Evolutionary conservation across 2,329 filamentous ascomycete genomes (phyloP).

Genomic region (Trichoderma sp.): DNA sequence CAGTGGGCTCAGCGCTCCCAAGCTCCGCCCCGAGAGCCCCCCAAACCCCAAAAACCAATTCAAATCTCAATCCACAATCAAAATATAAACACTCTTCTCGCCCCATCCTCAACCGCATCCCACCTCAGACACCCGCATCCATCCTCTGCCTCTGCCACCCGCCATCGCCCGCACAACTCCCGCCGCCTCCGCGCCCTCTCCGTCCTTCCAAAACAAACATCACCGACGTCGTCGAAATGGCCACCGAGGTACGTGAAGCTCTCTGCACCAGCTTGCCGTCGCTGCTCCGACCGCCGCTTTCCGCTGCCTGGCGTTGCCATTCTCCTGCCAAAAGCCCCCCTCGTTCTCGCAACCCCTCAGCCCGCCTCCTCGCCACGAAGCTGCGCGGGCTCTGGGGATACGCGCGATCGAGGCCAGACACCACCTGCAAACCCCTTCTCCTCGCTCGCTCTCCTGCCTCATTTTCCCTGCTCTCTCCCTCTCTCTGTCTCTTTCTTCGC

Average conservation of each 20-base stretch:
- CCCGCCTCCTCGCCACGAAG: conserved; percentile 27
- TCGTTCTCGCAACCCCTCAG: conserved; percentile 36
- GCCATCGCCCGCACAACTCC: conserved; percentile 27
- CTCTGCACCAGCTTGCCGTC: conserved; percentile 16
- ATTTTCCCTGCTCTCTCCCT: conserved; percentile 19
- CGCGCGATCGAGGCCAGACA: conserved; percentile 12
- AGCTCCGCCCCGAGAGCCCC: conserved; percentile 29
- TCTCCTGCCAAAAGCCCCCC: conserved; percentile 30
- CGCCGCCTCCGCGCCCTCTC: conserved; percentile 22
- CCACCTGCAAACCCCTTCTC: neutral
- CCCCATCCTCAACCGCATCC: conserved; percentile 34
- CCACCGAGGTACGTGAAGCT: conserved; percentile 41
- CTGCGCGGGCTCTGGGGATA: conserved; percentile 20
- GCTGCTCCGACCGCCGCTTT: conserved; percentile 32
- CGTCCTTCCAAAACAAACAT: conserved; percentile 8
- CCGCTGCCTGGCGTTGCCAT: conserved; percentile 16
- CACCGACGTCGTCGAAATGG: conserved; percentile 35
- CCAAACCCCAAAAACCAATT: conserved; percentile 30
- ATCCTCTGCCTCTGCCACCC: conserved; percentile 31
- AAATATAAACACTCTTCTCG: conserved; percentile 40
- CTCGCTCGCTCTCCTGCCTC: conserved; percentile 17
- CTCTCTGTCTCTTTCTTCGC: neutral
- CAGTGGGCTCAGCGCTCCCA: conserved; percentile 11
- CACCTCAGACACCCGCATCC: conserved; percentile 34
- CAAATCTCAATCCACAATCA: conserved; percentile 37